Base-by-base conservation (phyloP, 2,329 filamentous ascomycete species). In the Colletotrichum cordylinicola region DNA sequence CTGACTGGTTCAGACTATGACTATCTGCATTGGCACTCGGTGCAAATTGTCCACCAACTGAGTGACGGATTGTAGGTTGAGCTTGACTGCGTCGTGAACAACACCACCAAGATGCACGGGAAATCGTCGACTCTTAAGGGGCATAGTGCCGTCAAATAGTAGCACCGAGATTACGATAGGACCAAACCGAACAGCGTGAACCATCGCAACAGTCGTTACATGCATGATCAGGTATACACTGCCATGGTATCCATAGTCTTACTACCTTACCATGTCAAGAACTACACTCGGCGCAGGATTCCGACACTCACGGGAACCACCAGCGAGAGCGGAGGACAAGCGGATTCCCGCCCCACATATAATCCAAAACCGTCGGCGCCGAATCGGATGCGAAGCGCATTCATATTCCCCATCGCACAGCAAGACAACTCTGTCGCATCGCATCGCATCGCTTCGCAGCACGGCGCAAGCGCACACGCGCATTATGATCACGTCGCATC, bases 351-450 rank as follows among this genome's bases (percentile, higher is more conserved):
- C 15, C n/a, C 39, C 37, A 35, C 10, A 18, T n/a, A 8, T 4
- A 15, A 58, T 16, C 60, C 43, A 62, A 21, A 31, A n/a, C 24
- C 56, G 29, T 33, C 64, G 24, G 69, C 43, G 73, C 73, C 69
- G 70, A 73, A 73, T 65, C 64, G 70, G 74, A 73, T 52, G 70
- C 58, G 64, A 58, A 61, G 65, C 70, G 48, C 69, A 67, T 67
- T 67, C 62, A 39, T 18, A 12, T 24, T 24, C 37, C 18, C 31
- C 58, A 18, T 18, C 58, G 58, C 58, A n/a, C 58, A 33, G 24
- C 16, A 37, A 39, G 61, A 9, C 58, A 21, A 58, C 24, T 61
- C 58, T 33, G 33, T 64, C 64, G 69, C 69, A 64, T 64, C 55
- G 61, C 62, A 67, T n/a, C 39, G 56, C 61, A 72, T 60, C 35